Evolutionary conservation across 2,329 filamentous ascomycete species (phyloP).

Genomic region (Clonostachys rhizophaga): DNA sequence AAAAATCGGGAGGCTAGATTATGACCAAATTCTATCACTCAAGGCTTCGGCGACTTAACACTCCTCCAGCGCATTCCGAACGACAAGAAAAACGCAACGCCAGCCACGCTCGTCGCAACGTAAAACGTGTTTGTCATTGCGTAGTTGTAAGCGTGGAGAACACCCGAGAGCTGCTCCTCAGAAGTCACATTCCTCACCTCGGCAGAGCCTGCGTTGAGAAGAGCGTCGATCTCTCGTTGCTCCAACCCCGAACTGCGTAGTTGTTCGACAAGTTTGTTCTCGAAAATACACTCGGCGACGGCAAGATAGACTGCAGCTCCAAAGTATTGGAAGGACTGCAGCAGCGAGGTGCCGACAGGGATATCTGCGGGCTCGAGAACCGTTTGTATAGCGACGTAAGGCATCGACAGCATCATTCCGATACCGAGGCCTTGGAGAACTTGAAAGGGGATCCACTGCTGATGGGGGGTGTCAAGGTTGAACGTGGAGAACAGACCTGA

Average conservation of each 20-base stretch:
- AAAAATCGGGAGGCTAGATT: no score
- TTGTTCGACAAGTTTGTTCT: slow-evolving; percentile 30
- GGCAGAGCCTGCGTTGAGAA: no score
- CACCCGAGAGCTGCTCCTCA: no score
- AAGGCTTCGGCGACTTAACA: no score
- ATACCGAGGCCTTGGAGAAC: slow-evolving; percentile 34
- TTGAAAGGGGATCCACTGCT: slow-evolving; percentile 7
- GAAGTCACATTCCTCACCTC: no score
- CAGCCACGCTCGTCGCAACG: no score
- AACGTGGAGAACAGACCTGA: slow-evolving; percentile 23
- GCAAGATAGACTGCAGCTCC: slow-evolving; percentile 43
- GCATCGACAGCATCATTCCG: slow-evolving; percentile 33
- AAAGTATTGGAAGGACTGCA: slow-evolving; percentile 37
- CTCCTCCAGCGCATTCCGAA: no score
- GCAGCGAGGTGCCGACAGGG: slow-evolving; percentile 34
- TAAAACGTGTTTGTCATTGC: no score
- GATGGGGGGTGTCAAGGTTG: neutral
- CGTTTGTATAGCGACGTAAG: slow-evolving; percentile 38
- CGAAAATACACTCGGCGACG: slow-evolving; percentile 45
- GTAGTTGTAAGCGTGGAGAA: no score
- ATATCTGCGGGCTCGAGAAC: slow-evolving; percentile 33
- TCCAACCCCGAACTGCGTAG: neutral
- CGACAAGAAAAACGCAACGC: no score
- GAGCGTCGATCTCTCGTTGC: no score
- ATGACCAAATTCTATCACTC: no score